These are phyloP conservation scores for Chrysoporthe puriensis DNA, from an alignment of 2,329 filamentous ascomycete species.

Conservation along the genomic window DNA sequence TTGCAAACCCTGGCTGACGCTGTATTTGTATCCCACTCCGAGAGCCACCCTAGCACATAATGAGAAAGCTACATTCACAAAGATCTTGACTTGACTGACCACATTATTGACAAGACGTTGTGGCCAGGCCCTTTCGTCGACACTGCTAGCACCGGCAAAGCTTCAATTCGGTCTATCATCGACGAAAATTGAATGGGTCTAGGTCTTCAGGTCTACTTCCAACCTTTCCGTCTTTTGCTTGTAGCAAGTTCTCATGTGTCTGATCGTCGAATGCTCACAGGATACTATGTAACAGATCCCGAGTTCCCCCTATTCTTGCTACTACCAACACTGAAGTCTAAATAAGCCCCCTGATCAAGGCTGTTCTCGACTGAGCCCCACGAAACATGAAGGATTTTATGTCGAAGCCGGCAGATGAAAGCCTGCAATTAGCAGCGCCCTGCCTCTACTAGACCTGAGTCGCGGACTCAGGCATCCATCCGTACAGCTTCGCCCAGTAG, in stretches of 20 bases:
- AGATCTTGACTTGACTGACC: background rate
- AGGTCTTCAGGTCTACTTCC: background rate
- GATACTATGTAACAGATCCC: background rate
- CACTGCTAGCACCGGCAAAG: background rate
- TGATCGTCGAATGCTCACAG: background rate
- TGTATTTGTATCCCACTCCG: constrained; percentile 1
- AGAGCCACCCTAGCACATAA: background rate
- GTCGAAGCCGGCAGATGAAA: background rate
- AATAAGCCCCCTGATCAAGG: background rate
- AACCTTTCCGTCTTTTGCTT: background rate
- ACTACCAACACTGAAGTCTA: background rate
- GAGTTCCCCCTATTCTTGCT: background rate
- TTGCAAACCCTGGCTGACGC: background rate
- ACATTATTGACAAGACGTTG: background rate
- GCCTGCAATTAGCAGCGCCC: background rate
- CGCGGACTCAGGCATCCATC: no score
- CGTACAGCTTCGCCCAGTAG: background rate
- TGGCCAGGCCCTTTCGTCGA: background rate
- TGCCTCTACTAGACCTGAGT: background rate
- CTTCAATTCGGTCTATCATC: background rate
- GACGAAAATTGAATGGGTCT: background rate
- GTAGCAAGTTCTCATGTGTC: background rate
- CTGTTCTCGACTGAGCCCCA: background rate
- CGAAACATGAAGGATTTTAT: background rate
- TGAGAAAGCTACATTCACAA: background rate